Evolutionary conservation across 352 stramenopile species (phyloP).

Genomic region (Aphanomyces stellatus): DNA sequence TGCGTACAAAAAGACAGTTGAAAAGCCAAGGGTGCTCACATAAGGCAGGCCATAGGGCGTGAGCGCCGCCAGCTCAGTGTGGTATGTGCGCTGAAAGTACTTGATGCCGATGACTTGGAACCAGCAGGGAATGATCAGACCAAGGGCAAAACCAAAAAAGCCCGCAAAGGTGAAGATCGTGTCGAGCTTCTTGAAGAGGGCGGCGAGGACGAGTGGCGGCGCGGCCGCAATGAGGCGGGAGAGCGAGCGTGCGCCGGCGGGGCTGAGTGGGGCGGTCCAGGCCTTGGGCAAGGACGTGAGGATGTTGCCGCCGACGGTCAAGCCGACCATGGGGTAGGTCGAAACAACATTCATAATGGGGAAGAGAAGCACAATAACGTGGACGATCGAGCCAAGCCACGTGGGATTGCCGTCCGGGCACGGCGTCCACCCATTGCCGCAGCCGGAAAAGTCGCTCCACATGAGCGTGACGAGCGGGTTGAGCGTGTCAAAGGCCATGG

Average conservation of each 20-base stretch:
- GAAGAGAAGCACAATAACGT: slow-evolving; percentile 77
- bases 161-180: slow-evolving; percentile 74
- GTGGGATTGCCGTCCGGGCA: slow-evolving; percentile 26
- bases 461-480: slow-evolving; percentile 72
- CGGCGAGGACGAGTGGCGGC: slow-evolving; percentile 60
- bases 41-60: slow-evolving; percentile 58
- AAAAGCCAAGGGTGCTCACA: slow-evolving; percentile 58
- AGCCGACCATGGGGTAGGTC: slow-evolving; percentile 74
- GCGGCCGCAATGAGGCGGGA: slow-evolving; percentile 55
- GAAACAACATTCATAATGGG: slow-evolving; percentile 78
- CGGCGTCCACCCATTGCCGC: slow-evolving; percentile 60
- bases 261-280: slow-evolving; percentile 43
- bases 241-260: slow-evolving; percentile 37
- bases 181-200: slow-evolving; percentile 83
- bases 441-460: slow-evolving; percentile 73
- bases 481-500: slow-evolving; percentile 64
- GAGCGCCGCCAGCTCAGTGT: slow-evolving; percentile 51
- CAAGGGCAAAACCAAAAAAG: slow-evolving; percentile 69
- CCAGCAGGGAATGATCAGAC: slow-evolving; percentile 72
- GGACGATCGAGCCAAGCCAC: slow-evolving; percentile 47
- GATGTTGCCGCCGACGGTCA: slow-evolving; percentile 81
- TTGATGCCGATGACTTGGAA: slow-evolving; percentile 76
- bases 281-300: slow-evolving; percentile 65
- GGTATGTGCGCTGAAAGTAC: slow-evolving; percentile 67
- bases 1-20: slow-evolving; percentile 43